A percentile compares a stretch with the other conserved stretches of the same genome.
Conservation (phyloP, 176 grass and related monocot species). For the Saccharum officinarum region DNA sequence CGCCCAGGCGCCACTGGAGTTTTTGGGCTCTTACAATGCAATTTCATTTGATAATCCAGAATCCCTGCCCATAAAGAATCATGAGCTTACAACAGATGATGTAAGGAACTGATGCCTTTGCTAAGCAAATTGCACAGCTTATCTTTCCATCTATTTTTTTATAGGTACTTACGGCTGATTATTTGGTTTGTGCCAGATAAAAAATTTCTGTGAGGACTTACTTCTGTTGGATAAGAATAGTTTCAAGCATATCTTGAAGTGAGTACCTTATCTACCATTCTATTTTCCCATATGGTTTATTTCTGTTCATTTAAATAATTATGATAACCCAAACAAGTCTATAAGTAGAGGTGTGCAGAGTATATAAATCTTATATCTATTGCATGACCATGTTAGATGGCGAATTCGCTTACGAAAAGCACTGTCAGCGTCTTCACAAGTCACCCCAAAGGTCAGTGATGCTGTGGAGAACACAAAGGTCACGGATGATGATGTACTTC, state of each 20-base stretch:
- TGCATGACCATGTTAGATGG: constrained; percentile 60
- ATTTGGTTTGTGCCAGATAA: constrained; percentile 54
- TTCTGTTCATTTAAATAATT: constrained; percentile 17
- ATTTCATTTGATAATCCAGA: constrained; percentile 86
- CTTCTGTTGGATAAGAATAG: constrained; percentile 91
- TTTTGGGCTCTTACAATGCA: constrained; percentile 75
- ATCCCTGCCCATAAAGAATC: constrained; percentile 76
- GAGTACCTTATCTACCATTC: constrained; percentile 29
- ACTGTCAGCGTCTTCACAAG: constrained; percentile 42
- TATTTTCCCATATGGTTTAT: not conserved
- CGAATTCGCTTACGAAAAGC: constrained; percentile 68
- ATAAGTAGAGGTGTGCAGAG: not conserved
- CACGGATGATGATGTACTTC: constrained; percentile 72
- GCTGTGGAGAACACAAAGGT: constrained; percentile 22
- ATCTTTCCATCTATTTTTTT: not conserved
- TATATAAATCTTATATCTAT: not conserved
- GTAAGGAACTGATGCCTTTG: constrained; percentile 36
- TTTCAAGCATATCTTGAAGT: constrained; percentile 98
- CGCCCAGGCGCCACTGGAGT: constrained; percentile 67
- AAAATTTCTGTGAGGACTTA: constrained; percentile 77
- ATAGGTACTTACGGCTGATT: not conserved
- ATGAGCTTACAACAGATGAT: constrained; percentile 92
- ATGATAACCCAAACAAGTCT: constrained; percentile 19
- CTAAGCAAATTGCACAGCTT: constrained; percentile 11
- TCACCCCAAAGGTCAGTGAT: constrained; percentile 47